phyloP scores from a whole-genome alignment of 108 stramenopile genomes.

The Aureococcus anophagefferens region DNA sequence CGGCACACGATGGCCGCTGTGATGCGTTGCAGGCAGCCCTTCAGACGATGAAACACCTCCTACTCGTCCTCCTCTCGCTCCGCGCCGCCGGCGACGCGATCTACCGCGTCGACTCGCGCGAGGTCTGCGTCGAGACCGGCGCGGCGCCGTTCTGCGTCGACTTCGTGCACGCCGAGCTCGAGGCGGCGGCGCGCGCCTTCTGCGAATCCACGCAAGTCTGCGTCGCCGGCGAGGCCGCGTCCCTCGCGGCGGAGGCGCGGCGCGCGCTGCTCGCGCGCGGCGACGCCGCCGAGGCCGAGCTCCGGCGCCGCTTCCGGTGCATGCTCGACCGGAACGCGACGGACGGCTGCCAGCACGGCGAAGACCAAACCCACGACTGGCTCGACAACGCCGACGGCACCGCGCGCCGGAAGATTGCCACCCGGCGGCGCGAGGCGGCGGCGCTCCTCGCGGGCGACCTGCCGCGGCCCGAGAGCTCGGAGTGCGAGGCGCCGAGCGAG shows the following conservation, averaged over 20 bases:
- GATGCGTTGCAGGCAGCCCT: too few relatives aligned
- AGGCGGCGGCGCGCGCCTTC: not conserved
- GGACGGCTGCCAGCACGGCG: not conserved
- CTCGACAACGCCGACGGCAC: not conserved
- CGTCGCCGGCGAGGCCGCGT: not conserved
- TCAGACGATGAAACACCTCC: too few relatives aligned
- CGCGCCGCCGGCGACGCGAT: not conserved
- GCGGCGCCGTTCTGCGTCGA: not conserved
- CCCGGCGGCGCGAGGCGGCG: not conserved
- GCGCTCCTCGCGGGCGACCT: not conserved
- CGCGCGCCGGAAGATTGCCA: not conserved
- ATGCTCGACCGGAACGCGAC: too few relatives aligned
- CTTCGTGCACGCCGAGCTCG: not conserved
- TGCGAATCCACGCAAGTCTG: not conserved
- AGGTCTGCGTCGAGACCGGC: not conserved
- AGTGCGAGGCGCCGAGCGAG: not conserved
- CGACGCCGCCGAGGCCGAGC: not conserved
- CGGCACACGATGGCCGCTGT: too few relatives aligned
- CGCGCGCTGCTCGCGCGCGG: not conserved
- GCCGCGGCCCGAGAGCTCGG: not conserved
- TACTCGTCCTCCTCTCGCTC: too few relatives aligned
- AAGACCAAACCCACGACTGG: not conserved
- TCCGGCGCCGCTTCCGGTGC: not conserved
- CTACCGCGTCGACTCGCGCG: not conserved
- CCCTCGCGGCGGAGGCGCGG: not conserved